Conservation (phyloP, 2,329 filamentous ascomycete species). For the Nothophoma quercina region DNA sequence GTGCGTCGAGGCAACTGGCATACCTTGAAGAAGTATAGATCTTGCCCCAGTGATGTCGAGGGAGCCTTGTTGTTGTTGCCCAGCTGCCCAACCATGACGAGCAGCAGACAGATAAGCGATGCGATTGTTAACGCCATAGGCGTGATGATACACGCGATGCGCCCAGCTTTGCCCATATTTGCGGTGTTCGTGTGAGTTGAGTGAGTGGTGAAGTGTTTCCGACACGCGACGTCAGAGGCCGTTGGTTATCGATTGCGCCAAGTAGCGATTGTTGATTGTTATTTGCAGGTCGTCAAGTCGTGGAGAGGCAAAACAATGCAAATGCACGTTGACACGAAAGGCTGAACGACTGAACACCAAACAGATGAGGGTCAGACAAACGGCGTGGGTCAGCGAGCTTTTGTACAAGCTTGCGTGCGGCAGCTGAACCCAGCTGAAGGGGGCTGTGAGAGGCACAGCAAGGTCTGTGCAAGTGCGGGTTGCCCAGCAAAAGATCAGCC, state of each 20-base stretch:
- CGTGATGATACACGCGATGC: conserved; percentile 85
- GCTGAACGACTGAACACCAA: conserved; percentile 12
- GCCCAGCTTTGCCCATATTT: conserved; percentile 75
- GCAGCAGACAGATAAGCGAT: conserved; percentile 72
- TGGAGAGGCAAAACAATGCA: conserved; percentile 7
- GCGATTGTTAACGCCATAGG: conserved; percentile 83
- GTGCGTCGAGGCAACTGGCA: conserved; percentile 61
- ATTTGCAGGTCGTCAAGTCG: background rate
- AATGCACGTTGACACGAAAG: conserved; percentile 9
- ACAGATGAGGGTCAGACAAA: conserved; percentile 11
- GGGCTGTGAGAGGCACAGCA: conserved; percentile 20
- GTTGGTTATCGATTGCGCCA: conserved; percentile 14
- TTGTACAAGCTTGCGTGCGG: conserved; percentile 17
- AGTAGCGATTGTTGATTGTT: conserved; percentile 7
- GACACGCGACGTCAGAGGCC: conserved; percentile 14
- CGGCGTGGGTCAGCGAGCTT: conserved; percentile 16
- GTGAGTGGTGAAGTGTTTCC: conserved; percentile 2
- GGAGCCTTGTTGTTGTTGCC: conserved; percentile 50
- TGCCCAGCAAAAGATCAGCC: conserved; percentile 7
- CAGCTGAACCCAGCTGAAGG: conserved; percentile 26
- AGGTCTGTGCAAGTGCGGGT: conserved; percentile 12
- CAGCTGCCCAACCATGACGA: conserved; percentile 66
- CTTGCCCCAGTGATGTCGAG: conserved; percentile 54
- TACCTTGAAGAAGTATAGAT: conserved; percentile 63
- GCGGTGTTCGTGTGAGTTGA: conserved; percentile 14